These are phyloP conservation scores for Rubia balearica DNA, from an alignment of 305 asterid genomes.

Conservation along the genomic window DNA sequence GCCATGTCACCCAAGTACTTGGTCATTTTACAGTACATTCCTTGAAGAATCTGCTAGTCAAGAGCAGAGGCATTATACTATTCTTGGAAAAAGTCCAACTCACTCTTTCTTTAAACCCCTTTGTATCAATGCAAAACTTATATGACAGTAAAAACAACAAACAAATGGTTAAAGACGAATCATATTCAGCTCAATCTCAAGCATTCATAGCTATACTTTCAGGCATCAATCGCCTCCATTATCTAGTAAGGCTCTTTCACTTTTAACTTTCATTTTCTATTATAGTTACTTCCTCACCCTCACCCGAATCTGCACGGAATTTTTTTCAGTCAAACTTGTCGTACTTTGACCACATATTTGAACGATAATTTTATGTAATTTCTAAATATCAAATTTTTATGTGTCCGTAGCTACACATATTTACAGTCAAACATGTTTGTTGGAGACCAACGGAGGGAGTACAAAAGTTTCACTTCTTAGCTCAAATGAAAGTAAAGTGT, in stretches of 20 bases:
- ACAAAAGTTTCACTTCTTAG: background rate
- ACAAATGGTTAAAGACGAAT: constrained; percentile 13
- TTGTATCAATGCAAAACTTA: background rate
- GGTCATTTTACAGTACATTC: background rate
- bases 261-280: no score
- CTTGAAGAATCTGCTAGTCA: constrained; percentile 9
- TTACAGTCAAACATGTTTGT: no score
- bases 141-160: background rate
- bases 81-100: constrained; percentile 4
- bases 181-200: background rate
- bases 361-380: no score
- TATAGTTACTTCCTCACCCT: no score
- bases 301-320: background rate
- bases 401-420: no score
- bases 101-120: background rate
- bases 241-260: background rate
- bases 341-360: no score
- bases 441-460: no score
- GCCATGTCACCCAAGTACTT: background rate
- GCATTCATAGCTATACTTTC: constrained; percentile 5
- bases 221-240: constrained; percentile 8
- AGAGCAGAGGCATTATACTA: background rate
- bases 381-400: no score
- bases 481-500: background rate
- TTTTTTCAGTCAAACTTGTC: no score